Percentiles rank a stretch among this genome's conserved stretches.
These are phyloP conservation scores for Sclerotinia glacialis DNA, from an alignment of 2,329 filamentous ascomycete genomes.

Conservation along the genomic window DNA sequence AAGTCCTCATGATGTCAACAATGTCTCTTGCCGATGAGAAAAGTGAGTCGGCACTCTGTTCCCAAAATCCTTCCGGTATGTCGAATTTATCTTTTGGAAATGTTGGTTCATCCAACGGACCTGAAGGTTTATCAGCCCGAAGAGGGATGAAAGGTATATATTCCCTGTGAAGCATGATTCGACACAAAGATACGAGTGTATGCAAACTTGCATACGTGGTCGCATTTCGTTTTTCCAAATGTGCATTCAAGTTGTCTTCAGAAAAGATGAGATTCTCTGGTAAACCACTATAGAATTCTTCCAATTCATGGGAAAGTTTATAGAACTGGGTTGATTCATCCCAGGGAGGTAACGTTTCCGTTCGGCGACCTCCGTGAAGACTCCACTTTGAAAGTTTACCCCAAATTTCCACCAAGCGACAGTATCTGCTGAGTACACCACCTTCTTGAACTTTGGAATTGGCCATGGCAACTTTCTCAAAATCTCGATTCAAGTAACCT, in stretches of 20 bases:
- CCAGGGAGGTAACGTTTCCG: slow-evolving; percentile 58
- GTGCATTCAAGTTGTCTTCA: slow-evolving; percentile 60
- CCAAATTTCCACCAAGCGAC: slow-evolving; percentile 59
- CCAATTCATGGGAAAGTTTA: slow-evolving; percentile 50
- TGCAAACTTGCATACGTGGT: slow-evolving; percentile 66
- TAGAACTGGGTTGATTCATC: slow-evolving; percentile 53
- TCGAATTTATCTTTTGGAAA: slow-evolving; percentile 49
- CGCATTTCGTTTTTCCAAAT: slow-evolving; percentile 61
- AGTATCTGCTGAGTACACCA: slow-evolving; percentile 47
- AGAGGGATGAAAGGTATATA: slow-evolving; percentile 66
- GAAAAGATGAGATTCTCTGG: slow-evolving; percentile 55
- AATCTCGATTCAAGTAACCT: slow-evolving; percentile 45
- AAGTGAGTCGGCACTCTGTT: slow-evolving; percentile 57
- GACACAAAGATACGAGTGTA: slow-evolving; percentile 61
- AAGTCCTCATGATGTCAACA: slow-evolving; percentile 61
- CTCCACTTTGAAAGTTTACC: slow-evolving; percentile 57
- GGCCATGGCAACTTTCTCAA: slow-evolving; percentile 47
- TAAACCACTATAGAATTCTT: slow-evolving; percentile 52
- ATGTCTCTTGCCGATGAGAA: slow-evolving; percentile 63
- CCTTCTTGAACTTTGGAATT: slow-evolving; percentile 29
- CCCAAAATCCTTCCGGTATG: slow-evolving; percentile 58
- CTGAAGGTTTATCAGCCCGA: slow-evolving; percentile 47
- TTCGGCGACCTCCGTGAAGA: slow-evolving; percentile 51
- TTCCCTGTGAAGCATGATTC: slow-evolving; percentile 66
- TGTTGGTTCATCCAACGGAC: slow-evolving; percentile 58